Conservation (phyloP, 2,329 filamentous ascomycete species). For the Ambrosiella xylebori region DNA sequence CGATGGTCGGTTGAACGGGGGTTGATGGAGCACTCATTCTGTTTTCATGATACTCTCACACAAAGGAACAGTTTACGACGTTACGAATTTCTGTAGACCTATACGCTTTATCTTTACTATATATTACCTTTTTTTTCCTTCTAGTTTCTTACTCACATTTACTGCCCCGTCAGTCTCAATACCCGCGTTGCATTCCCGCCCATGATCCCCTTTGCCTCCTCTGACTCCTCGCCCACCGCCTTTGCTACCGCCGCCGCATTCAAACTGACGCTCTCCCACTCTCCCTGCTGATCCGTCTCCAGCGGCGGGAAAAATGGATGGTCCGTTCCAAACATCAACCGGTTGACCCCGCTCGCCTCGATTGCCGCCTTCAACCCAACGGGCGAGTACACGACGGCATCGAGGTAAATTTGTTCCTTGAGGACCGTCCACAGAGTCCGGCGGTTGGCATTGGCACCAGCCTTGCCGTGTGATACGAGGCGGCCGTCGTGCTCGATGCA, state of each 20-base stretch:
- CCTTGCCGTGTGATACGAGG: constrained; percentile 45
- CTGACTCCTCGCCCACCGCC: constrained; percentile 29
- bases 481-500: constrained; percentile 72
- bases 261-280: constrained; percentile 51
- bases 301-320: constrained; percentile 75
- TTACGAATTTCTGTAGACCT: background rate
- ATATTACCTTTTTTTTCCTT: background rate
- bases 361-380: constrained; percentile 56
- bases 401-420: constrained; percentile 64
- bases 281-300: constrained; percentile 38
- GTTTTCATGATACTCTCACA: background rate
- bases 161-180: constrained; percentile 19
- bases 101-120: background rate
- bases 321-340: constrained; percentile 67
- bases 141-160: background rate
- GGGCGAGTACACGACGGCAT: constrained; percentile 70
- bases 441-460: constrained; percentile 23
- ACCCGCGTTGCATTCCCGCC: constrained; percentile 41
- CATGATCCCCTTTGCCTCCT: constrained; percentile 35
- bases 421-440: constrained; percentile 39
- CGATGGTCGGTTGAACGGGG: background rate
- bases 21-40: background rate
- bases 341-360: constrained; percentile 47
- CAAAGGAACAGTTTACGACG: background rate
- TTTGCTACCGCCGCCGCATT: constrained; percentile 35